Percentiles rank a stretch among this genome's conserved stretches.
These are phyloP conservation scores for Globisporangium okanoganense DNA, from an alignment of 352 stramenopile species.

Conservation along the genomic window DNA sequence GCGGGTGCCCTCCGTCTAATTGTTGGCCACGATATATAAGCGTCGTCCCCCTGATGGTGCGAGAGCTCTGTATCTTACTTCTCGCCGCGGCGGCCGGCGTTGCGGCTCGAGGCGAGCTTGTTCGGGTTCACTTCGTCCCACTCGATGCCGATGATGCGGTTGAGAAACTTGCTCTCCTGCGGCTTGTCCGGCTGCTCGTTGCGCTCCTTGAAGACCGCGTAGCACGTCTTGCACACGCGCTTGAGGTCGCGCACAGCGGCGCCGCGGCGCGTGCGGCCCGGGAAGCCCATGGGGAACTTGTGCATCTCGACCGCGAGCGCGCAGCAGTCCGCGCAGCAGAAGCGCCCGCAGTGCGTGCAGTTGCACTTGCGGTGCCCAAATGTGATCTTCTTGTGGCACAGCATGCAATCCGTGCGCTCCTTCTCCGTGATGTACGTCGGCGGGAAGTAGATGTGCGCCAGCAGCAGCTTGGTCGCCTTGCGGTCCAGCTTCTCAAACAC, in stretches of 20 bases:
- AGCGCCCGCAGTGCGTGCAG: slow-evolving; percentile 80
- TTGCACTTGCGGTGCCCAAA: slow-evolving; percentile 85
- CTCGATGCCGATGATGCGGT: slow-evolving; percentile 80
- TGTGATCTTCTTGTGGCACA: slow-evolving; percentile 85
- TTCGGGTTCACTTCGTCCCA: slow-evolving; percentile 90
- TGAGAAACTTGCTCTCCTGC: slow-evolving; percentile 63
- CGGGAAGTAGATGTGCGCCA: slow-evolving; percentile 86
- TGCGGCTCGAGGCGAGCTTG: slow-evolving; percentile 51
- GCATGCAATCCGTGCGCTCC: slow-evolving; percentile 78
- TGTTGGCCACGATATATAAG: too few species aligned
- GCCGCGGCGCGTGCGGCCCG: slow-evolving; percentile 63
- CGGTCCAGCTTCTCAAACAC: slow-evolving; percentile 84
- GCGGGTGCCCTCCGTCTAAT: too few species aligned
- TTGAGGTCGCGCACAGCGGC: slow-evolving; percentile 61
- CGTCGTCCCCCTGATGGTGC: too few species aligned
- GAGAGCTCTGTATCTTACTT: slow-evolving; percentile 25
- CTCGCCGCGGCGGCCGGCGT: slow-evolving; percentile 57
- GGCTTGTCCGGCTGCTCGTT: slow-evolving; percentile 58
- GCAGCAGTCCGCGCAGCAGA: slow-evolving; percentile 73
- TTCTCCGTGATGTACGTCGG: slow-evolving; percentile 86
- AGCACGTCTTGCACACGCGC: slow-evolving; percentile 86
- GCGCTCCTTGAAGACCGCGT: slow-evolving; percentile 81
- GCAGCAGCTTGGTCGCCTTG: slow-evolving; percentile 61
- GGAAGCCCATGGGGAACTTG: slow-evolving; percentile 84
- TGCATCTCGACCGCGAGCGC: slow-evolving; percentile 64